Percentiles rank a stretch among this genome's conserved stretches.
These are phyloP conservation scores for Ophiostoma populinum DNA, from an alignment of 2,329 filamentous ascomycete genomes.

Conservation along the genomic window DNA sequence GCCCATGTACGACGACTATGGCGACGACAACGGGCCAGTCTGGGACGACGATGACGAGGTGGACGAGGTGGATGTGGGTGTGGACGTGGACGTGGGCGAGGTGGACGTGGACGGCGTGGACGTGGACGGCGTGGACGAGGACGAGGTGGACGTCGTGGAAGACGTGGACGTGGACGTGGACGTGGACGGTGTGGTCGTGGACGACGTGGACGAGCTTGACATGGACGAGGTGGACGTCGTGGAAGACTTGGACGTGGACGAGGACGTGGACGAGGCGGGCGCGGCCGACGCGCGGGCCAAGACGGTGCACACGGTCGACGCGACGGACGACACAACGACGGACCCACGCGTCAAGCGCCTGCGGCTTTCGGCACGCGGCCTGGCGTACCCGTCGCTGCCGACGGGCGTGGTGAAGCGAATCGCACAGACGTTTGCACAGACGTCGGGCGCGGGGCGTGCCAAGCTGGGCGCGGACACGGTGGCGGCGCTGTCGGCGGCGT, in stretches of 20 bases:
- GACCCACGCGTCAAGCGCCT: slow-evolving; percentile 23
- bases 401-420: slow-evolving; percentile 55
- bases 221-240: not conserved
- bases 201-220: not conserved
- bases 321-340: slow-evolving; percentile 12
- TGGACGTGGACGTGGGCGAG: not conserved
- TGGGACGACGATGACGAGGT: slow-evolving; percentile 1
- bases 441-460: slow-evolving; percentile 44
- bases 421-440: slow-evolving; percentile 52
- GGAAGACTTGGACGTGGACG: not conserved
- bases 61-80: not conserved
- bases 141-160: not conserved
- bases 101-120: not conserved
- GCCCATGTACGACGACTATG: slow-evolving; percentile 1
- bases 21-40: slow-evolving; percentile 3
- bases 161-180: not conserved
- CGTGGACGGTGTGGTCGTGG: not conserved
- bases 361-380: slow-evolving; percentile 52
- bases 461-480: slow-evolving; percentile 61
- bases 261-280: not conserved
- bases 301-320: too few species aligned
- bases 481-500: slow-evolving; percentile 58
- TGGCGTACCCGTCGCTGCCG: slow-evolving; percentile 61
- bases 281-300: too few species aligned
- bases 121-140: slow-evolving; percentile 3